Conservation (phyloP, 78 protist genomes). For the Dictyostelium intermedium region DNA sequence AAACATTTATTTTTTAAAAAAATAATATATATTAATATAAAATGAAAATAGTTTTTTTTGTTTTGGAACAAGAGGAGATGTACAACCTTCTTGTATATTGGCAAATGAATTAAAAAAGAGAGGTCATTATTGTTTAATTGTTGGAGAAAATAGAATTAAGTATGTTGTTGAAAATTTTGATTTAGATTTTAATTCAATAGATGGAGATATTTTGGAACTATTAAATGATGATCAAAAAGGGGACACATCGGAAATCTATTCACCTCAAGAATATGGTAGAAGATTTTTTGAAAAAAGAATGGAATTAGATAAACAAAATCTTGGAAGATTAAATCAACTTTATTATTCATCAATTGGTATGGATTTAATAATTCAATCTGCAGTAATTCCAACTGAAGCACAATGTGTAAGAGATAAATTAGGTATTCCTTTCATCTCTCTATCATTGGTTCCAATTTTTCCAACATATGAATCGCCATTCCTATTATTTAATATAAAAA, state of each 20-base stretch:
- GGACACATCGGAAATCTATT: neutral
- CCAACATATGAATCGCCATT: neutral
- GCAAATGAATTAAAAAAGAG: neutral
- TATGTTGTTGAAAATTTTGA: conserved; percentile 24
- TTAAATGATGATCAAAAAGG: neutral
- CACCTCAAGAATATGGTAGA: neutral
- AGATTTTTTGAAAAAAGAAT: neutral
- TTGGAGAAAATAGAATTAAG: conserved; percentile 9
- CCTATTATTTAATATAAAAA: neutral
- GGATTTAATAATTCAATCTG: conserved; percentile 19
- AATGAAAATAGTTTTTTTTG: conserved; percentile 34
- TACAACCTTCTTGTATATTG: neutral
- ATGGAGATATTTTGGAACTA: neutral
- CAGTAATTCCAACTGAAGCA: neutral
- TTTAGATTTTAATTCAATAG: neutral
- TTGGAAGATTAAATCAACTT: neutral
- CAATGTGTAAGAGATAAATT: neutral
- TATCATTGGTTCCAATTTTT: neutral
- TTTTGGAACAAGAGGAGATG: conserved; percentile 39
- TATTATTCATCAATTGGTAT: neutral
- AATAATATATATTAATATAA: too few relatives aligned
- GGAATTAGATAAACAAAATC: conserved; percentile 7
- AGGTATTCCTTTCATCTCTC: neutral
- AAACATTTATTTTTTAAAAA: neutral
- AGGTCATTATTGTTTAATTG: conserved; percentile 10